These are phyloP conservation scores for Buddleja alternifolia DNA, from an alignment of 257 asterid genomes.

Conservation along the genomic window DNA sequence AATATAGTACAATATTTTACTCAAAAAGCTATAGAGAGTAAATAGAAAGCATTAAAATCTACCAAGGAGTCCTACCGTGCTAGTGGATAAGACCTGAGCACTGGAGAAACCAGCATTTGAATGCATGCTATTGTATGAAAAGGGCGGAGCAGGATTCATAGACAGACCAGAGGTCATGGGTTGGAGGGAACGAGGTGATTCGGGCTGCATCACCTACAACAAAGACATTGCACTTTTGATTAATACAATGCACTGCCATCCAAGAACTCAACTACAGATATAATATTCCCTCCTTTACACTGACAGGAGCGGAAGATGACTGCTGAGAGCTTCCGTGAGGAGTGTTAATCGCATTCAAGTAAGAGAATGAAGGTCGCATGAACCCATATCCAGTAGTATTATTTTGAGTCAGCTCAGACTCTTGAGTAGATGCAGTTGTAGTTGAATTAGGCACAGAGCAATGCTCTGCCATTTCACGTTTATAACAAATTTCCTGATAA, in stretches of 20 bases:
- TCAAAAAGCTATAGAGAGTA: neutral
- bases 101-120: constrained; percentile 29
- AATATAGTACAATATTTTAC: neutral
- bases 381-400: constrained; percentile 30
- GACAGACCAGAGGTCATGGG: constrained; percentile 37
- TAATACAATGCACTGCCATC: constrained; percentile 4
- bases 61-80: constrained; percentile 33
- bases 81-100: constrained; percentile 36
- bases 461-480: constrained; percentile 31
- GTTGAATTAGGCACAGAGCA: constrained; percentile 30
- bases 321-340: constrained; percentile 39
- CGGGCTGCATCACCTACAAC: constrained; percentile 36
- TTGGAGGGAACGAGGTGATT: constrained; percentile 28
- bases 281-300: constrained; percentile 19
- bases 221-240: constrained; percentile 25
- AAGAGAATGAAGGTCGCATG: constrained; percentile 36
- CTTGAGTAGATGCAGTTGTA: neutral
- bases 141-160: constrained; percentile 29
- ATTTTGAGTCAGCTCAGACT: constrained; percentile 22
- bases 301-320: constrained; percentile 39
- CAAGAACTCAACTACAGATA: neutral
- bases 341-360: constrained; percentile 33
- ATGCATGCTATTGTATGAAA: constrained; percentile 34
- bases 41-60: constrained; percentile 1
- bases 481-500: constrained; percentile 1